Conservation (phyloP, 768 basidiomycete species). For the Hericium coralloides region DNA sequence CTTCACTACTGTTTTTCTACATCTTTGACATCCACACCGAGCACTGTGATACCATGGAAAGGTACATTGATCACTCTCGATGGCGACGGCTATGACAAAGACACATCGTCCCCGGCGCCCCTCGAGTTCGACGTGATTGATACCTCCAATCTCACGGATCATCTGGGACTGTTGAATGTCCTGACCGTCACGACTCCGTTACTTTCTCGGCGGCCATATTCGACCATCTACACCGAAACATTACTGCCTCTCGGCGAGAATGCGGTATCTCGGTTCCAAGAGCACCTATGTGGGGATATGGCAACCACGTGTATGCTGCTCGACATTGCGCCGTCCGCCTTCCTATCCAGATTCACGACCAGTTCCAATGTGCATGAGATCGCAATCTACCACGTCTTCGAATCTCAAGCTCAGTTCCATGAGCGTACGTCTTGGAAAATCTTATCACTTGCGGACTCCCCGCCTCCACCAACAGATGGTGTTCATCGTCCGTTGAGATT, state of each 20-base stretch:
- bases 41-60: conserved; percentile 26
- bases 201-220: conserved; percentile 18
- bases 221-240: conserved; percentile 34
- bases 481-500: neutral
- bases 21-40: conserved; percentile 19
- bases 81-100: conserved; percentile 18
- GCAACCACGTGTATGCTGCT: neutral
- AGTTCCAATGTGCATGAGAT: neutral
- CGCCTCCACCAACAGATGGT: neutral
- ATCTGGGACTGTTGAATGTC: conserved; percentile 39
- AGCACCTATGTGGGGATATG: neutral
- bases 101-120: conserved; percentile 22
- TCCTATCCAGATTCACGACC: neutral
- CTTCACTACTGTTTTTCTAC: neutral
- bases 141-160: conserved; percentile 41
- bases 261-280: conserved; percentile 1
- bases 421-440: conserved; percentile 1
- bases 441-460: conserved; percentile 10
- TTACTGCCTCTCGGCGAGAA: conserved; percentile 24
- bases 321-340: neutral
- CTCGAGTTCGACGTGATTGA: conserved; percentile 36
- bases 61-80: conserved; percentile 23
- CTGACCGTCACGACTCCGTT: conserved; percentile 30
- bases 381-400: neutral
- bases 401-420: neutral